Base-by-base conservation (phyloP, 225 moss, liverwort and hornwort genomes). In the Sphagnum contortum region DNA sequence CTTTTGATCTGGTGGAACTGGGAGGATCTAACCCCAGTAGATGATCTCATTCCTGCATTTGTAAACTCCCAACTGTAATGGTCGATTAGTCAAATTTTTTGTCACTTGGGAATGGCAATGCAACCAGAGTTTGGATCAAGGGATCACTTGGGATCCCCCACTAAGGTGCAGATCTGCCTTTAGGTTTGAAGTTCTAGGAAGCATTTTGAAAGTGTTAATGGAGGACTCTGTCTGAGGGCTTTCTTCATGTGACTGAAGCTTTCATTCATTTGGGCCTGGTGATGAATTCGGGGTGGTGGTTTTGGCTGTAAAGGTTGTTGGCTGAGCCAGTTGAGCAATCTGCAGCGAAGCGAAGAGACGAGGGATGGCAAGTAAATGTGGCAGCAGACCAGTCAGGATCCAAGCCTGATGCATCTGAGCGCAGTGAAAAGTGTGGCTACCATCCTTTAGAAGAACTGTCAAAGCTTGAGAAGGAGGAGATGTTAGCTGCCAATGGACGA, bases 391-490 rank as follows among this genome's bases (percentile, higher is more conserved):
- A 89, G 71, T 91, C 94, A 63, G 94, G 91, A 51, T 94, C 91
- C 5, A 94, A 91, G 71, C 85, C 94, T 48, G 91, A 94, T 64
- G 79, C 86, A 12, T 88, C 79, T 59, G 89, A 91, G 81, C 80
- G 87, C 57, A 81, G 80, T 47, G 94, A 80, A 60, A 89, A 91
- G 73, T 92, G 91, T 89, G 90, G 85, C 29, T 92, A 98, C 69
- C 96, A 98, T 72, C 92, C 96, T 50, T 70, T 92, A 63, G 96
- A 98, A 83, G 96, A 90, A 68, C 71, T 98, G 14, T 87, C 96
- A 4, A 90, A 90, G 67, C 68, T 78, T 61, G 90, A 98, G 76
- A 90, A 83, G 70, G 88, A 90, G 64, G 90, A 88, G 77, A 83
- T 88, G 75, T 85, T 77, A 79, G 96, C 83, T 64, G 86, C 85